A percentile compares a stretch with the other conserved stretches of the same genome.
Evolutionary conservation across 768 basidiomycete genomes (phyloP).

Genomic region (Suillus americanus): DNA sequence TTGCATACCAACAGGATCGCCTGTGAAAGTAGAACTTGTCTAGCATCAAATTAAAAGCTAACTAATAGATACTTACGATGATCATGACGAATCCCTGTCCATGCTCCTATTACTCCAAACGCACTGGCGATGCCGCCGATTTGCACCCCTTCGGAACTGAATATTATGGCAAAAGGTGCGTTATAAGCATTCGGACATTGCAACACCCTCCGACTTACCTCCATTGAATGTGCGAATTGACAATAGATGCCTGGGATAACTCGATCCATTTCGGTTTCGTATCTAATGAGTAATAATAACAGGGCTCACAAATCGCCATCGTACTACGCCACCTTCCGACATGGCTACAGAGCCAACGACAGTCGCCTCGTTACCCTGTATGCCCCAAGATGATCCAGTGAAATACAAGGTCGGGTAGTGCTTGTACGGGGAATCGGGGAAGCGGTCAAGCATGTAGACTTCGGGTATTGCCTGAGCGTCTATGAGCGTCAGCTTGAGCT

Average conservation of each 20-base stretch:
- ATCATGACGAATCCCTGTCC: constrained; percentile 64
- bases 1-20: constrained; percentile 63
- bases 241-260: constrained; percentile 47
- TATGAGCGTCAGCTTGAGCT: constrained; percentile 52
- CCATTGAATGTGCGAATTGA: constrained; percentile 57
- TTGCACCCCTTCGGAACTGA: constrained; percentile 67
- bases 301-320: constrained; percentile 60
- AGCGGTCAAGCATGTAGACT: constrained; percentile 19
- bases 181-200: background rate
- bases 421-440: constrained; percentile 21
- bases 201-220: constrained; percentile 38
- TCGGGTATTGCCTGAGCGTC: constrained; percentile 23
- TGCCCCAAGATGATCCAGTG: constrained; percentile 43
- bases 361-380: constrained; percentile 41
- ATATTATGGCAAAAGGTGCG: constrained; percentile 9
- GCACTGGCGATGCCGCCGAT: constrained; percentile 65
- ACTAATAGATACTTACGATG: constrained; percentile 36
- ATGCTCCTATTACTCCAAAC: constrained; percentile 64
- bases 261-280: constrained; percentile 13
- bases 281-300: constrained; percentile 1
- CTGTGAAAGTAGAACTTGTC: constrained; percentile 25
- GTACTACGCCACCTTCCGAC: constrained; percentile 43
- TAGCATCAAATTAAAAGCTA: background rate
- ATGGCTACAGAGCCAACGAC: constrained; percentile 53
- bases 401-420: constrained; percentile 48